Conservation (phyloP, 345 rosid species). For the Lagerstroemia speciosa region DNA sequence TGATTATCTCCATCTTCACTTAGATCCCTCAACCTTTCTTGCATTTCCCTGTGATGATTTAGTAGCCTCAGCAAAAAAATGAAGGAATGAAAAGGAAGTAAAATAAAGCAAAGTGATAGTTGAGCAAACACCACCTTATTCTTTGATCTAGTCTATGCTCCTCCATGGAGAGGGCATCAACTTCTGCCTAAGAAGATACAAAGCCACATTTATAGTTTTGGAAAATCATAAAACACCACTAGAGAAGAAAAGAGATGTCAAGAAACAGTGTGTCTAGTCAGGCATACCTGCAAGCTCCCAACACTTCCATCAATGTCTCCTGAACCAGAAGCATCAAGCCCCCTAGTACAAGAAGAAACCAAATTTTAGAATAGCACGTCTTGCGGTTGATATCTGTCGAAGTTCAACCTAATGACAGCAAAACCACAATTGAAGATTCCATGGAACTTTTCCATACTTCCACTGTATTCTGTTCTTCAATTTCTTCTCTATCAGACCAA, state of each 20-base stretch:
- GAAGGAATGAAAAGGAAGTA: neutral
- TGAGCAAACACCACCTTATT: conserved; percentile 33
- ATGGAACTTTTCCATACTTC: conserved; percentile 47
- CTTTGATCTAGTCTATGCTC: conserved; percentile 57
- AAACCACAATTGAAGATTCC: neutral
- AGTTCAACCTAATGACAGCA: neutral
- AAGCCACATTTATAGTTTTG: neutral
- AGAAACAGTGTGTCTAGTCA: conserved; percentile 1
- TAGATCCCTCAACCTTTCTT: conserved; percentile 71
- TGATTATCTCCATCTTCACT: conserved; percentile 86
- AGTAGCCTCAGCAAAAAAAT: conserved; percentile 18
- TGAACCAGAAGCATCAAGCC: conserved; percentile 77
- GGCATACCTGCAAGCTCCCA: conserved; percentile 66
- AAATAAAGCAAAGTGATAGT: conserved; percentile 5
- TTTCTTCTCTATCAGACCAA: conserved; percentile 95
- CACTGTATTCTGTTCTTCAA: conserved; percentile 94
- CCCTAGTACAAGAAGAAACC: conserved; percentile 39
- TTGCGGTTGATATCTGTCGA: neutral
- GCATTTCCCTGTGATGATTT: conserved; percentile 62
- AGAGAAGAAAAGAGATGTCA: conserved; percentile 9
- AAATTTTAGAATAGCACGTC: conserved; percentile 1
- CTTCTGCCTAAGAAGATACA: conserved; percentile 53
- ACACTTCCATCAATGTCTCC: conserved; percentile 69
- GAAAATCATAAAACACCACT: neutral
- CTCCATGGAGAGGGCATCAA: conserved; percentile 57